Base-by-base conservation (phyloP, 257 asterid species). In the Petrea volubilis region DNA sequence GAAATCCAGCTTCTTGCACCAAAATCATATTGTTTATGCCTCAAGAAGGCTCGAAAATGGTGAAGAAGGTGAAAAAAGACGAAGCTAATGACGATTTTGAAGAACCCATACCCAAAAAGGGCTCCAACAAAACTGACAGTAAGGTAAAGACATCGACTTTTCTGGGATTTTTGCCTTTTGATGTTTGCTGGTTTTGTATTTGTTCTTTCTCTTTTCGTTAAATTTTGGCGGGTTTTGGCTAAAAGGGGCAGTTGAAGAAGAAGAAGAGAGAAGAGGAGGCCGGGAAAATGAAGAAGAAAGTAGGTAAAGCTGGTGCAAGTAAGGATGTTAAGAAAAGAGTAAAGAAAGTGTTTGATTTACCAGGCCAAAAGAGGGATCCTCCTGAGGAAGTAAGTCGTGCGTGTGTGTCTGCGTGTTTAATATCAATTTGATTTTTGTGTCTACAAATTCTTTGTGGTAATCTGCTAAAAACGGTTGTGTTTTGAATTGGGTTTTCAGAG, bases 351-450 rank as follows among this genome's bases (percentile, higher is more conserved):
- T 90, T 80, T 74, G 90, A 90, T 62, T 86, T 88, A 64, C 97
- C 98, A 11, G 98, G 98, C 27, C 98, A 92, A 83, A 90, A 86
- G 79, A 86, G 93, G 85, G 97, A 85, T 3, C 71, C 90, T 64
- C 97, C 96, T 31, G 89, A 85, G 55, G 95, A 86, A 75, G 98
- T 92, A 79, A 70, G 86, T 44, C 49, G 18, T 36, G 34, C n/a
- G 6, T 38, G 10, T 21, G 41, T 52, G 5, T 64, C 60, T 38
- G 15, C n/a, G 8, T 46, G n/a, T 23, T 40, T 9, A 33, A 9
- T 60, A 0, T 55, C 6, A 9, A 5, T 53, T 57, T 23, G 13
- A 23, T 27, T 14, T 55, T 36, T 20, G 2, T 43, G 13, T 29
- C 23, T 27, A 7, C 11, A 36, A 60, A 20, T 17, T 18, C n/a